Evolutionary conservation across 129 eudicot species (phyloP), one percentile per base, ranked within the genome.

Genomic region (Arctium lappa): DNA sequence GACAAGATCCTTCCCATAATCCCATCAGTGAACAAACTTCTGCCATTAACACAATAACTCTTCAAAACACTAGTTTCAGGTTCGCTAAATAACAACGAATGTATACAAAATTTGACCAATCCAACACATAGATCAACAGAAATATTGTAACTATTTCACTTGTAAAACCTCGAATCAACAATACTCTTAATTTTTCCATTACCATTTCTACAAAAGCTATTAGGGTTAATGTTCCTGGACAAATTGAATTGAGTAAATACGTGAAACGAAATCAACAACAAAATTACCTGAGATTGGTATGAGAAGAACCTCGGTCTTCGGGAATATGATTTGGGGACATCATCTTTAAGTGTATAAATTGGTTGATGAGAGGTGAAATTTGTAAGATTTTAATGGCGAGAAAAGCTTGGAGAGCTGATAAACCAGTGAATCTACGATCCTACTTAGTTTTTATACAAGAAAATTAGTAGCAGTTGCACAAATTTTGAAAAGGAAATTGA

Each of bases 311-410:
- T 34, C 94, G 94, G 85, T 85, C 88, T 42, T 88, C 91, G 3
- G 87, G 86, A 5, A 69, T 69, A 68, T 60, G 86, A 68, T 85
- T 84, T 8, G 94, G 90, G 79, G 94, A 88, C 94, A 90, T 90
- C 94, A 90, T 90, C 69, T 81, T 88, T 44, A 31, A 30, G 38
- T 39, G 1, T 12, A 27, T 38, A 38, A 73, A 60, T 60, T 60
- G 68, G 29, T 6, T 60, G 66, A 48, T 42, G 10, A 6, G 11
- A 42, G 48, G 48, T 42, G 48, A 48, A 11, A 48, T 11, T 48
- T 13, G 13, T 44, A 44, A 37, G 40, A 37, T 37, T 40, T 6
- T 40, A 46, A 46, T 56, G 8, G 68, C 9, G 68, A 16, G 29
- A 60, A 16, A 22, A 2, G 22, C 2, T 53, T 16, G 29, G 9